Conservation (phyloP, 140 eudicot species). For the Erigeron philadelphicus region DNA sequence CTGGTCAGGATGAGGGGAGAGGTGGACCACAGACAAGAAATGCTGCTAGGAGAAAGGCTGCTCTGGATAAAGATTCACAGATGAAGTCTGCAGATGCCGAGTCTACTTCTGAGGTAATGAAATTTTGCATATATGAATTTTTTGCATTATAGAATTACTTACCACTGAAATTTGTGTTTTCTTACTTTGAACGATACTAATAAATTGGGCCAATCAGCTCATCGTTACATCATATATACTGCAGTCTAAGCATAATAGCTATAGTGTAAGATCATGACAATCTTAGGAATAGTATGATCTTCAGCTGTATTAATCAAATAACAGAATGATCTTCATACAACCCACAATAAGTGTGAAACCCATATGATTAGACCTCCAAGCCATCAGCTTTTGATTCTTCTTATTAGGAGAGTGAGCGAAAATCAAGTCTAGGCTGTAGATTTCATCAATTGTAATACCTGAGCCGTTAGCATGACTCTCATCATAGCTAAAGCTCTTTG, state of each 20-base stretch:
- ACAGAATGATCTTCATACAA: too few species aligned
- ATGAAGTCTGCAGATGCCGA: constrained; percentile 68
- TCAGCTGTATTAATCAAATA: background rate
- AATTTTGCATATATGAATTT: background rate
- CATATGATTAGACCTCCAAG: too few species aligned
- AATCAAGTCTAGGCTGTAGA: too few species aligned
- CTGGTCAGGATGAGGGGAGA: constrained; percentile 62
- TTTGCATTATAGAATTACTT: background rate
- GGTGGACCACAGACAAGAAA: constrained; percentile 87
- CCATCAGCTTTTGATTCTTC: too few species aligned
- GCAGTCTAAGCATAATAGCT: background rate
- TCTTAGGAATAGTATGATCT: background rate
- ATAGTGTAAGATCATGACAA: background rate
- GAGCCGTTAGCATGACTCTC: too few species aligned
- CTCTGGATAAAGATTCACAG: constrained; percentile 61
- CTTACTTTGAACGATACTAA: background rate
- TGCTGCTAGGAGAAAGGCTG: constrained; percentile 77
- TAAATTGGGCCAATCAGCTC: background rate
- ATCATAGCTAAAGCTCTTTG: too few species aligned
- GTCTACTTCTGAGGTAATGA: constrained; percentile 81
- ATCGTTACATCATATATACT: background rate
- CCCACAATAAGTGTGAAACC: too few species aligned
- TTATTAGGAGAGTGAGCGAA: too few species aligned
- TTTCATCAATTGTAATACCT: too few species aligned
- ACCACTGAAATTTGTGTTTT: background rate